These are phyloP conservation scores for Phaseolus lunatus DNA, from an alignment of 306 rosid genomes.

Conservation along the genomic window DNA sequence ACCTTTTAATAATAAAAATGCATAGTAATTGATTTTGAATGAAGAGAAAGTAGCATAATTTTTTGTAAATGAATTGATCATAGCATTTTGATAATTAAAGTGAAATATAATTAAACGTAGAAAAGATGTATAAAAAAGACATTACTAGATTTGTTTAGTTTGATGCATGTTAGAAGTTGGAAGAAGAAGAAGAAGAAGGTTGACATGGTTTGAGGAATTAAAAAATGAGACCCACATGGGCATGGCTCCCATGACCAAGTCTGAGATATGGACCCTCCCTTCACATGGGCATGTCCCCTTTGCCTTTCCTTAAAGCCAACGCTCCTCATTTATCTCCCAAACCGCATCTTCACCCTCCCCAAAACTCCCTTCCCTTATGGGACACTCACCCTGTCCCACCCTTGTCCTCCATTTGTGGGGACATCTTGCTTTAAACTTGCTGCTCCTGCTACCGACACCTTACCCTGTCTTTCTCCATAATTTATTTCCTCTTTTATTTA, in stretches of 20 bases:
- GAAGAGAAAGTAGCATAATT: too few relatives aligned
- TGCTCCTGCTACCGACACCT: conserved; percentile 80
- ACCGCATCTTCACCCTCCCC: conserved; percentile 57
- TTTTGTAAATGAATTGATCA: too few relatives aligned
- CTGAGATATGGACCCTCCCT: conserved; percentile 46
- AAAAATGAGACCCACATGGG: conserved; percentile 57
- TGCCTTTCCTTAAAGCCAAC: conserved; percentile 49
- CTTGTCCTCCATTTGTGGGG: conserved; percentile 67
- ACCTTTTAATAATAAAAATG: too few relatives aligned
- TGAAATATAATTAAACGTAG: too few relatives aligned
- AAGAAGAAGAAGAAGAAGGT: not conserved
- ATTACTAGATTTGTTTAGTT: too few relatives aligned
- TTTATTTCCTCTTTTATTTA: conserved; percentile 36
- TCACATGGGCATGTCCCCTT: conserved; percentile 69
- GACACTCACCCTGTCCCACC: conserved; percentile 70
- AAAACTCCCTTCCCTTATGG: conserved; percentile 45
- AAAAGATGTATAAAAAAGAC: too few relatives aligned
- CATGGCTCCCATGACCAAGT: conserved; percentile 51
- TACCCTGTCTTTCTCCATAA: conserved; percentile 76
- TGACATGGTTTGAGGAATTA: conserved; percentile 37
- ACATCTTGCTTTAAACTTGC: conserved; percentile 77
- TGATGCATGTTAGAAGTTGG: not conserved
- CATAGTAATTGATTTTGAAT: too few relatives aligned
- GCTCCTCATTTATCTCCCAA: conserved; percentile 58
- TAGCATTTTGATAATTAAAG: too few relatives aligned